Evolutionary conservation across 768 basidiomycete species (phyloP).

Genomic region (Mycena amicta): DNA sequence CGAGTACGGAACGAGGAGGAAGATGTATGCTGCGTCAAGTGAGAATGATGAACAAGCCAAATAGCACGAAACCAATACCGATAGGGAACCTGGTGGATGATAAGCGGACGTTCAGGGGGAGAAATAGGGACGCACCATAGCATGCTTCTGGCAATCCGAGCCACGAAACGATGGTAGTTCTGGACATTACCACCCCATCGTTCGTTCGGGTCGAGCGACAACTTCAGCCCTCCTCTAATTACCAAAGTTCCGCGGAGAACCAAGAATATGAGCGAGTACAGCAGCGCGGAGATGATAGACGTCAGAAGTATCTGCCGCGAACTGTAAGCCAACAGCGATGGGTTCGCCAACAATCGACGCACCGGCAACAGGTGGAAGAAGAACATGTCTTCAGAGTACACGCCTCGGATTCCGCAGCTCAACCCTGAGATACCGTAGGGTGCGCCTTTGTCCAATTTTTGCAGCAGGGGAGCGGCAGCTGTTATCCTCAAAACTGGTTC

Average conservation of each 20-base stretch:
- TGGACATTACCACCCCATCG: conserved; percentile 44
- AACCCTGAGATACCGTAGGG: conserved; percentile 57
- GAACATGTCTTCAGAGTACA: conserved; percentile 46
- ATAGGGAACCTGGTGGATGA: conserved; percentile 55
- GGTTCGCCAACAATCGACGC: no score
- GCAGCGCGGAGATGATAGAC: conserved; percentile 52
- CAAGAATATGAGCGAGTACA: conserved; percentile 66
- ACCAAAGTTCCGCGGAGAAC: conserved; percentile 59
- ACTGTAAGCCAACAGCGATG: no score
- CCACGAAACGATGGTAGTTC: conserved; percentile 63
- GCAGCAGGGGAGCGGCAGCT: conserved; percentile 42
- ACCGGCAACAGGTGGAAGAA: conserved; percentile 68
- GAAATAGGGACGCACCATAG: conserved; percentile 54
- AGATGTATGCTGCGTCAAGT: conserved; percentile 52
- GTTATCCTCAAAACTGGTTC: neutral
- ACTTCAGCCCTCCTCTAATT: conserved; percentile 51
- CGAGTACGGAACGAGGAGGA: conserved; percentile 61
- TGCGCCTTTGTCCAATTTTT: conserved; percentile 29
- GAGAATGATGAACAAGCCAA: conserved; percentile 3
- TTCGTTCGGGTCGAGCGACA: conserved; percentile 50
- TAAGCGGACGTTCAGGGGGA: conserved; percentile 1
- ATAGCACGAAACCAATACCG: conserved; percentile 35
- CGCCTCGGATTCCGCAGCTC: conserved; percentile 52
- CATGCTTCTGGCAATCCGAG: conserved; percentile 66
- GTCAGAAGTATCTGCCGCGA: conserved; percentile 62